phyloP scores from a whole-genome alignment of 192 early-diverging fungal species.

The Geosiphon pyriformis region DNA sequence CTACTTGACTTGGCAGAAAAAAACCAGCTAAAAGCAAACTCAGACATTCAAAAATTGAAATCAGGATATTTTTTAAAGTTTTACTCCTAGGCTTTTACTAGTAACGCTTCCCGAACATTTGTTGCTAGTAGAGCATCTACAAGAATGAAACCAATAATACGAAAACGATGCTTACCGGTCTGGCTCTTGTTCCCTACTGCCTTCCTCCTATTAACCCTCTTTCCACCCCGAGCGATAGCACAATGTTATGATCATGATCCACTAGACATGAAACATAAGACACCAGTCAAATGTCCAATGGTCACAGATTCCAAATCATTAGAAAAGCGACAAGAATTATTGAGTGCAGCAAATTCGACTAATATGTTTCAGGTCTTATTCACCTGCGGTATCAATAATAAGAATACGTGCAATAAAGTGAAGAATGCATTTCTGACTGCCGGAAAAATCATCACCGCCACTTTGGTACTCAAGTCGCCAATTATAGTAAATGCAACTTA shows the following conservation, averaged over 20 bases:
- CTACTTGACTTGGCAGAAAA: too few species aligned
- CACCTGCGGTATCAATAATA: background rate
- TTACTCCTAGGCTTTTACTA: too few species aligned
- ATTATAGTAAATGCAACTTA: slow-evolving; percentile 33
- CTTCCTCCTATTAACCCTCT: too few species aligned
- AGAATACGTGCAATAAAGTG: slow-evolving; percentile 26
- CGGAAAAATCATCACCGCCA: slow-evolving; percentile 26
- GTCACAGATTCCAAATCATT: background rate
- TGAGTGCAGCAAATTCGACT: background rate
- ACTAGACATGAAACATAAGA: background rate
- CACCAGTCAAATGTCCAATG: background rate
- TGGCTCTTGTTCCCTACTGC: too few species aligned
- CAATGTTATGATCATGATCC: background rate
- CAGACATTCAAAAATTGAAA: too few species aligned
- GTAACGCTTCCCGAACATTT: too few species aligned
- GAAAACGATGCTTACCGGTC: too few species aligned
- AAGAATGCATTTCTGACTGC: slow-evolving; percentile 27
- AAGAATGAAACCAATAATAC: too few species aligned
- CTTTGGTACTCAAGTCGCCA: slow-evolving; percentile 25
- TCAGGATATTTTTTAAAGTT: too few species aligned
- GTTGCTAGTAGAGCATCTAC: too few species aligned
- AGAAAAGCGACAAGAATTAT: background rate
- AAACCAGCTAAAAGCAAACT: too few species aligned
- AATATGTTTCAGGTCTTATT: slow-evolving; percentile 8
- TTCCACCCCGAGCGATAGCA: background rate